These are phyloP conservation scores for Wolfiporia cocos DNA, from an alignment of 1,284 basidiomycete genomes.

Conservation along the genomic window DNA sequence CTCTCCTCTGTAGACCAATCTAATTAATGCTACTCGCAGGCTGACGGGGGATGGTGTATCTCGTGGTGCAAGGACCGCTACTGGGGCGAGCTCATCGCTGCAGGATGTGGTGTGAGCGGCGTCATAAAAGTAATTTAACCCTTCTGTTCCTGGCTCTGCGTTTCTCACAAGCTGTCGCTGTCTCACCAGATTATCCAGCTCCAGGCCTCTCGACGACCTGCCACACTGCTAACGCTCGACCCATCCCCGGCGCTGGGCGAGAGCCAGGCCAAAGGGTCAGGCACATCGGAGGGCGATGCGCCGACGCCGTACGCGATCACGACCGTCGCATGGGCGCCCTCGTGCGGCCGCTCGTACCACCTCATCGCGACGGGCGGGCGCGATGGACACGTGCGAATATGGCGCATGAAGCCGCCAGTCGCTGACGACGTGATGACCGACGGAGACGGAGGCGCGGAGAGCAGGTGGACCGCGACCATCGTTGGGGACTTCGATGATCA, in stretches of 20 bases:
- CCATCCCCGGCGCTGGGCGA: conserved; percentile 21
- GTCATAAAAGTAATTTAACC: conserved; percentile 60
- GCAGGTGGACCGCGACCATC: conserved; percentile 64
- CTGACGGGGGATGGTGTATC: conserved; percentile 87
- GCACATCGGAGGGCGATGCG: conserved; percentile 23
- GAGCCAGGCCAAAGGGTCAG: conserved; percentile 20
- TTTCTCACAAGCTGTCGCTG: background rate
- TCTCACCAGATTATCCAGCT: conserved; percentile 49
- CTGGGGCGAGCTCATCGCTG: conserved; percentile 87
- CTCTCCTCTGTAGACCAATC: background rate
- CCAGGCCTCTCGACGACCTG: conserved; percentile 41
- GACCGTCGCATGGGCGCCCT: conserved; percentile 85
- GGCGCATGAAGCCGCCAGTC: conserved; percentile 63
- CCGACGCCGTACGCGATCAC: conserved; percentile 58
- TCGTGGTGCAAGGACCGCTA: conserved; percentile 93
- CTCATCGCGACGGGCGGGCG: conserved; percentile 84
- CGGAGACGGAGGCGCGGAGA: conserved; percentile 37
- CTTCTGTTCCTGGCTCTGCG: background rate
- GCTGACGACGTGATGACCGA: conserved; percentile 26
- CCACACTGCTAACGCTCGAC: conserved; percentile 28
- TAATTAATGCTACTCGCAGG: conserved; percentile 23
- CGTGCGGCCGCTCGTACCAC: conserved; percentile 87
- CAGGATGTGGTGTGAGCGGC: conserved; percentile 65
- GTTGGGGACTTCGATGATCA: conserved; percentile 87
- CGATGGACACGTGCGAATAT: conserved; percentile 85